Evolutionary conservation across 2,329 filamentous ascomycete species (phyloP), one percentile per base, ranked within the genome.

Genomic region (Fusarium penzigii): DNA sequence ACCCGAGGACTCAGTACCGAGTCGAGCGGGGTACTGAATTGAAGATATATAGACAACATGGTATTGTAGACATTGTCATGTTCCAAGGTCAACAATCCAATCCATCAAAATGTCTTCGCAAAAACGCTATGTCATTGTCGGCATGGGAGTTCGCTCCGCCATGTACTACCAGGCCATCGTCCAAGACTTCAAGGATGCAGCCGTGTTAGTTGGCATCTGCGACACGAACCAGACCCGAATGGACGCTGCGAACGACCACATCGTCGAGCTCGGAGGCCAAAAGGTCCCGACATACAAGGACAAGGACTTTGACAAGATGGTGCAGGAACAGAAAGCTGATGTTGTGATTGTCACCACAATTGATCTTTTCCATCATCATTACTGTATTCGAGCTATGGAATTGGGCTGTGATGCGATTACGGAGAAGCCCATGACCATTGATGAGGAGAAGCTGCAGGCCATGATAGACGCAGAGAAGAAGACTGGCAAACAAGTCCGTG

Each of bases 341-440:
- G 81, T 83, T 61, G 75, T 86, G 16, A 84, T 86, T 55, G 76
- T 86, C 13, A 85, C 82, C 1, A 85, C 83, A 0, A 83, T 86
- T 56, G 83, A 86, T 68, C 78, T 82, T 25, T 83, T 81, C 14
- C 83, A 86, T 65, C 75, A 85, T 59, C 73, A 72, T 29, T 86
- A 86, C 68, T 84, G 84, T 48, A 75, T 84, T 8, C 75, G 78
- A 9, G 81, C 83, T 0, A 72, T 86, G 58, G 81, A 85, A 52
- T 68, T 84, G 1, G 83, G 82, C 16, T 83, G 81, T 59, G 76
- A 81, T 58, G 82, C 83, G 1, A 74, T 86, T 20, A 85, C 80
- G 0, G 83, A 86, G 63, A 86, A 86, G 66, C 83, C 83, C 17
- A 85, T 86, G 83, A 86, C 83, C 2, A 82, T 85, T 57, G 82